Evolutionary conservation across 768 basidiomycete species (phyloP).

Genomic region (Kwoniella dejecticola): DNA sequence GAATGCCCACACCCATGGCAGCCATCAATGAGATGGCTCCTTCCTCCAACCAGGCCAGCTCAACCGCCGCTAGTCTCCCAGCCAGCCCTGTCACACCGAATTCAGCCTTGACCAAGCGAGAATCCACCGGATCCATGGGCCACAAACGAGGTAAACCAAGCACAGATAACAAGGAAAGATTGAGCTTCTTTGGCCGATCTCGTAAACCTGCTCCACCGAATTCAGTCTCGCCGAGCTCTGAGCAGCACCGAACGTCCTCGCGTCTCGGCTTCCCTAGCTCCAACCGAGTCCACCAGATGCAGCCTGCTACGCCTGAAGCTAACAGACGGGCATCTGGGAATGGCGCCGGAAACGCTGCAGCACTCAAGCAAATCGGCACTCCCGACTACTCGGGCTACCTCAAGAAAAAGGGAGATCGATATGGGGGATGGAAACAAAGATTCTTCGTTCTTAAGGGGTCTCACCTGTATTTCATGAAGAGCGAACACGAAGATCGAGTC

Average conservation of each 20-base stretch:
- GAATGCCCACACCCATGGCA: conserved; percentile 33
- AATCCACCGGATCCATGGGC: conserved; percentile 49
- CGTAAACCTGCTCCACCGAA: conserved; percentile 72
- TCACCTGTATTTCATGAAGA: conserved; percentile 83
- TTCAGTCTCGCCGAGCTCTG: conserved; percentile 23
- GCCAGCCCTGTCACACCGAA: conserved; percentile 48
- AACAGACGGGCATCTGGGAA: conserved; percentile 19
- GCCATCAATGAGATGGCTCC: conserved; percentile 38
- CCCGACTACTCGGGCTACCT: conserved; percentile 92
- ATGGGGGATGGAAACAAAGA: conserved; percentile 86
- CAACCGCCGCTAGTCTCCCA: conserved; percentile 40
- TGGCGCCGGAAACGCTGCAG: conserved; percentile 58
- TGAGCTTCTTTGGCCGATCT: conserved; percentile 79
- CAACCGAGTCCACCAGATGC: conserved; percentile 39
- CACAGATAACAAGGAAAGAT: conserved; percentile 50
- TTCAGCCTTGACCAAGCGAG: conserved; percentile 39
- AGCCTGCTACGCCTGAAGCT: conserved; percentile 36
- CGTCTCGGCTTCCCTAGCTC: conserved; percentile 23
- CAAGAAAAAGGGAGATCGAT: conserved; percentile 91
- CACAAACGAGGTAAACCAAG: conserved; percentile 52
- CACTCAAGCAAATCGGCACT: conserved; percentile 85
- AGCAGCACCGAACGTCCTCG: conserved; percentile 23
- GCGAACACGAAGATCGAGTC: conserved; percentile 85
- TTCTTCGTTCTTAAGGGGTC: conserved; percentile 92
- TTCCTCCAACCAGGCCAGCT: conserved; percentile 24